Base-by-base conservation (phyloP, 2,329 filamentous ascomycete species). In the Scedosporium apiospermum region DNA sequence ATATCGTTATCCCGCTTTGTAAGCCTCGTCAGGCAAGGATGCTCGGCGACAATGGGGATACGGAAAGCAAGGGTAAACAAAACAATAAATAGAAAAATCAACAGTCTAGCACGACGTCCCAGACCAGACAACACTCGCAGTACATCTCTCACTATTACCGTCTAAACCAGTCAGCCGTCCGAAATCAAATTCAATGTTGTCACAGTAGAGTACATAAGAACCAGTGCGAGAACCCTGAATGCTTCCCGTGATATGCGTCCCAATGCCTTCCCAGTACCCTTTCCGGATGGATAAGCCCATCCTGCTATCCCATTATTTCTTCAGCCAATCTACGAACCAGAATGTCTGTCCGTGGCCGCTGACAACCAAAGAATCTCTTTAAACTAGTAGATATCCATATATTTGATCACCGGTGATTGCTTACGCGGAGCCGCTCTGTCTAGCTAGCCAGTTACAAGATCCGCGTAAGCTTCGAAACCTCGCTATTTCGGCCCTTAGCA, bases 401-500 rank as follows among this genome's bases (percentile, higher is more conserved):
- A 34, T 34, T 34, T 34, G 30, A 34, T 34, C 30, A 34, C 44
- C 18, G 14, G 44, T 21, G 44, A 12, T 46, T 2, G 18, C 16
- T 1, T 46, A 46, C 16, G 18, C 44, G 44, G 44, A 18, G 44
- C 16, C 44, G 18, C 44, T 21, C 44, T 21, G 16, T n/a, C 16
- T 21, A 9, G 44, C 44, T n/a, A 46, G 44, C 44, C 18, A 46
- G 44, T 21, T 46, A 46, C 18, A 9, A 21, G 14, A 46, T 46
- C 44, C 44, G 44, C 44, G 44, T 12, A 46, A 34, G 30, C 30
- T 34, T 7, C 30, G 10, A 34, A 34, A 2, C 14, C 44, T 46
- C 44, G 44, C 44, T 4, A 16, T 46, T 21, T 46, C 44, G 16
- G 44, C 49, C 68, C 49, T 79, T 85, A 86, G 78, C 89, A 92